Base-by-base conservation (phyloP, 2,329 filamentous ascomycete species). In the Colletotrichum gigasporum region DNA sequence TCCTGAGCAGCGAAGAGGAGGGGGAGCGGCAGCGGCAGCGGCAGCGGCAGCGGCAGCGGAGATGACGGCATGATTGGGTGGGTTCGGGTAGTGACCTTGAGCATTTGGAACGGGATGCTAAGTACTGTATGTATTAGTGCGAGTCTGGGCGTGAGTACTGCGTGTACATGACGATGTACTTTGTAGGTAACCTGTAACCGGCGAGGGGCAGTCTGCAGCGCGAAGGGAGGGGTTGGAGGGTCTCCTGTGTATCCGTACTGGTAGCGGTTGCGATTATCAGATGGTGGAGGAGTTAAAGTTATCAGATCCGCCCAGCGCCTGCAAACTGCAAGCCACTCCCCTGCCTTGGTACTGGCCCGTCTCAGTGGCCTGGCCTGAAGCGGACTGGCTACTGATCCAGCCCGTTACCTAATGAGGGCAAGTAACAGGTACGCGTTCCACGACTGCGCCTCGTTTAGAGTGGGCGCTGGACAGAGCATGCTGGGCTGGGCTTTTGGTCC, bases 251-350 rank as follows among this genome's bases (percentile, higher is more conserved):
- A 44, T 37, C 39, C 28, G 41, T 9, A 28, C 30, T 26, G 44
- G 41, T 18, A 18, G 56, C 30, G 45, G 45, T 16, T 34, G 16
- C n/a, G 37, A 26, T 65, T 65, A 65, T 65, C 56, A 65, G 62
- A 65, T 65, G 61, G 57, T 58, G 60, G 66, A 66, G 66, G 59
- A 67, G 54, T 68, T 68, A 60, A 64, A 68, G 66, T 68, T 68
- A 68, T 68, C 66, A 67, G 66, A 68, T 68, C 66, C 63, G 51
- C 47, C 41, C 51, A 53, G n/a, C 41, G 32, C 22, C 66, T n/a
- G n/a, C n/a, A n/a, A n/a, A n/a, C 26, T 50, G 59, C 59, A 63
- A 55, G 42, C 63, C 59, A 56, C 54, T 53, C 50, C 47, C n/a
- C 50, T 56, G 58, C 50, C 26, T 48, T 39, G 37, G 32, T 18